Evolutionary conservation across 1,284 basidiomycete genomes (phyloP).

Genomic region (Leccinum pachyderme): DNA sequence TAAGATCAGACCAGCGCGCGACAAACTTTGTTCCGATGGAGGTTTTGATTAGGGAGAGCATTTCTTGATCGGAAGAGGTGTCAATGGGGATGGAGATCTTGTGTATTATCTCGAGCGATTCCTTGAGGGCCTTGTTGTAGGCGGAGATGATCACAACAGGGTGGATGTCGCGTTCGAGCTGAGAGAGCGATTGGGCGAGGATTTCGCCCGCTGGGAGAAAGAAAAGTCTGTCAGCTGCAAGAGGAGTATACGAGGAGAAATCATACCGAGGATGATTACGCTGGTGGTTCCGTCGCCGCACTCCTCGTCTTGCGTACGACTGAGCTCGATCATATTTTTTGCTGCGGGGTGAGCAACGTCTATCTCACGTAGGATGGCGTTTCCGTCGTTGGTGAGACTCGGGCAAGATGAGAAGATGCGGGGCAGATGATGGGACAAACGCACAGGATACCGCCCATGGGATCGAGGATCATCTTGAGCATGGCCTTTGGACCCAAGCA

Average conservation of each 20-base stretch:
- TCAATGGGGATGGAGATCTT: constrained; percentile 90
- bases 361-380: constrained; percentile 96
- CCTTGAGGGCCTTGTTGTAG: constrained; percentile 93
- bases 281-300: constrained; percentile 98
- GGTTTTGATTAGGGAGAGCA: constrained; percentile 97
- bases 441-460: constrained; percentile 95
- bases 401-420: neutral
- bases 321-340: constrained; percentile 99
- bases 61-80: constrained; percentile 82
- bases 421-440: constrained; percentile 32
- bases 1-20: constrained; percentile 93
- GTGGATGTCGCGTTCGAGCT: constrained; percentile 95
- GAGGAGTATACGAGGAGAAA: neutral
- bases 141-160: constrained; percentile 99
- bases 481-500: constrained; percentile 97
- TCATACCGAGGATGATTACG: constrained; percentile 89
- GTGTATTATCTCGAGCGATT: constrained; percentile 87
- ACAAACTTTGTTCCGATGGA: constrained; percentile 99
- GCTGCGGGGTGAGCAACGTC: constrained; percentile 98
- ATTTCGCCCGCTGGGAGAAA: constrained; percentile 85
- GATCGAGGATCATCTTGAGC: constrained; percentile 99
- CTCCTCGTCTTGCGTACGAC: constrained; percentile 97
- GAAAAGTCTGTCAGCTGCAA: neutral
- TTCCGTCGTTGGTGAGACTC: constrained; percentile 96
- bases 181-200: constrained; percentile 90